Evolutionary conservation across 768 basidiomycete genomes (phyloP), one percentile per base, ranked within the genome.

Genomic region (Russula vinacea): DNA sequence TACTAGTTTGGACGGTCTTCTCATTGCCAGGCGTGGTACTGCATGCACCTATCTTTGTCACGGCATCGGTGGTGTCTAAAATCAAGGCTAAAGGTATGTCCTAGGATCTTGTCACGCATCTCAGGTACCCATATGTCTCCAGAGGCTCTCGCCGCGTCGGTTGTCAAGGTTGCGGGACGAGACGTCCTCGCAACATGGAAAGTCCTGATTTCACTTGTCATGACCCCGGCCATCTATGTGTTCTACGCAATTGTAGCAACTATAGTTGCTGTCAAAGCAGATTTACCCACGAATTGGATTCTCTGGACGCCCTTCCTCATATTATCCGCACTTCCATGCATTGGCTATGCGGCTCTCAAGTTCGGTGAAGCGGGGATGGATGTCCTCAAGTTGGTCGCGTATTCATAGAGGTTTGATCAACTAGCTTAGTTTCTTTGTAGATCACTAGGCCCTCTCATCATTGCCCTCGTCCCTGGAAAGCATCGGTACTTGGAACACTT

Each of bases 101-200:
- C 24, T 39, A 45, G 8, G 6, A 50, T 47, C 33, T 62, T 13
- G 10, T 33, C 16, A 49, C 16, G 53, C n/a, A 26, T 57, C 42
- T 61, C 55, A 44, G 22, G 11, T 49, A 14, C 24, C 56, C 33
- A 59, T 53, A 24, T 50, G 19, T 37, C 32, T 42, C 4, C 75
- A 97, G 95, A 94, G 82, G 95, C 95, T 14, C 87, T 98, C 62
- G 96, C 94, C 29, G 94, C 89, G 7, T 97, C 95, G 14, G 86
- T 83, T 5, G 95, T 98, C 72, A 98, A 98, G 76, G 85, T 98
- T 58, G 91, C 92, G 14, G 95, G 88, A 17, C 84, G 92, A 47
- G 95, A 98, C 71, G 96, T 98, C 22, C 80, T 98, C 19, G 94
- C 92, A 0, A 94, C 94, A 2, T 98, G 95, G 95, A 98, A 98